These are phyloP conservation scores for Solanum virginianum DNA, from an alignment of 257 asterid species.

Conservation along the genomic window DNA sequence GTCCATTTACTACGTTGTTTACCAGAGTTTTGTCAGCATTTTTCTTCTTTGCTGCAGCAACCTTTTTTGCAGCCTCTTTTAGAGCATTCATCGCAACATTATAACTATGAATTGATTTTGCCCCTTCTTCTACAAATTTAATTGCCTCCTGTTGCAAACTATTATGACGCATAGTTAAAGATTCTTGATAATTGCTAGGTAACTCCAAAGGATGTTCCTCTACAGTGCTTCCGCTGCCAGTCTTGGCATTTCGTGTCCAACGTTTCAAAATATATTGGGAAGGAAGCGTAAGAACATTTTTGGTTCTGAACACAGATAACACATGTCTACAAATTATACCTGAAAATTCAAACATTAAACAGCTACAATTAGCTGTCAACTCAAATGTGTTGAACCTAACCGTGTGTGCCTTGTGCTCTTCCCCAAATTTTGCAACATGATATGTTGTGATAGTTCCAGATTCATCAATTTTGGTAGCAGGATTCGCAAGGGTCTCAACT, in stretches of 20 bases:
- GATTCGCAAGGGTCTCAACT: slow-evolving; percentile 79
- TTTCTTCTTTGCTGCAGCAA: slow-evolving; percentile 51
- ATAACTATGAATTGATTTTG: slow-evolving; percentile 62
- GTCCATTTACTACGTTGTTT: slow-evolving; percentile 28
- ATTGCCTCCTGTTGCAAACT: slow-evolving; percentile 69
- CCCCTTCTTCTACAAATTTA: slow-evolving; percentile 86
- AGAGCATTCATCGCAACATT: slow-evolving; percentile 67
- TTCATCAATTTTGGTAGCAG: slow-evolving; percentile 51
- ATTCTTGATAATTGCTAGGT: slow-evolving; percentile 30
- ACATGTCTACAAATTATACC: slow-evolving; percentile 76
- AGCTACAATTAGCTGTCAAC: slow-evolving; percentile 72
- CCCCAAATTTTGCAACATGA: slow-evolving; percentile 77
- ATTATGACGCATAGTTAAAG: slow-evolving; percentile 33
- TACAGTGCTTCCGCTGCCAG: slow-evolving; percentile 14
- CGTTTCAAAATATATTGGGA: slow-evolving; percentile 66
- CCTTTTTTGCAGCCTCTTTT: slow-evolving; percentile 56
- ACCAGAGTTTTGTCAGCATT: slow-evolving; percentile 14
- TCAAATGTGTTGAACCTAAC: slow-evolving; percentile 45
- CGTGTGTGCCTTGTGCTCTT: slow-evolving; percentile 54
- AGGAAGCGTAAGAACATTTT: slow-evolving; percentile 67
- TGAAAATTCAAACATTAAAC: slow-evolving; percentile 65
- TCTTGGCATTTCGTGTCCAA: slow-evolving; percentile 80
- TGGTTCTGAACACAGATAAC: slow-evolving; percentile 70
- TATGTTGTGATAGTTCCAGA: slow-evolving; percentile 32
- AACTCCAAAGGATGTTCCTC: slow-evolving; percentile 19